Percentiles rank a stretch among this genome's conserved stretches.
Evolutionary conservation across 2,329 filamentous ascomycete species (phyloP).

Genomic region (Podosphaera leucotricha): DNA sequence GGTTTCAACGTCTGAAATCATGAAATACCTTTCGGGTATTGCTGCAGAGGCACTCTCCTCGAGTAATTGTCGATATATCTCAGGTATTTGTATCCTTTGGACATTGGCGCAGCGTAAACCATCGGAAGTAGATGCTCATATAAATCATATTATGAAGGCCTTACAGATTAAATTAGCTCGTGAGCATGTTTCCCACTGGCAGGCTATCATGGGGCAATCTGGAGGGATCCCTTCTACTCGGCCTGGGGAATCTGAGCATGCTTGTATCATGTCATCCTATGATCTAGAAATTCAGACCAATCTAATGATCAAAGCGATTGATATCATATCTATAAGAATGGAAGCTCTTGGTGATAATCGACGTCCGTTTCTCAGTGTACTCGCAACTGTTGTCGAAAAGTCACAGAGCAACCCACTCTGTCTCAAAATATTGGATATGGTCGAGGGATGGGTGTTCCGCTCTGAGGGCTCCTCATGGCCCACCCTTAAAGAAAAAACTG

Average conservation of each 20-base stretch:
- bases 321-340: slow-evolving; percentile 79
- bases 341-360: slow-evolving; percentile 76
- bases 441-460: slow-evolving; percentile 88
- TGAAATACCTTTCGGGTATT: slow-evolving; percentile 60
- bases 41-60: slow-evolving; percentile 71
- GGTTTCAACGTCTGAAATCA: slow-evolving; percentile 63
- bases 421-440: slow-evolving; percentile 79
- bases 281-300: slow-evolving; percentile 77
- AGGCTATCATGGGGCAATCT: slow-evolving; percentile 29
- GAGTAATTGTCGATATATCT: slow-evolving; percentile 42
- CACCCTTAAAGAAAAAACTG: slow-evolving; percentile 95
- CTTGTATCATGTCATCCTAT: slow-evolving; percentile 40
- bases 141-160: slow-evolving; percentile 72
- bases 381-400: slow-evolving; percentile 87
- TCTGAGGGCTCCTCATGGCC: slow-evolving; percentile 75
- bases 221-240: slow-evolving; percentile 16
- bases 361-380: slow-evolving; percentile 78
- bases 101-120: slow-evolving; percentile 69
- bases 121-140: slow-evolving; percentile 72
- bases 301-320: slow-evolving; percentile 84
- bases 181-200: slow-evolving; percentile 68
- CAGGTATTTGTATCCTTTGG: slow-evolving; percentile 84
- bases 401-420: slow-evolving; percentile 72
- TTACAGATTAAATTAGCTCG: slow-evolving; percentile 78
- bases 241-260: slow-evolving; percentile 24